These are phyloP conservation scores for Penicillium fuscoglaucum DNA, from an alignment of 2,329 filamentous ascomycete genomes.

Conservation along the genomic window DNA sequence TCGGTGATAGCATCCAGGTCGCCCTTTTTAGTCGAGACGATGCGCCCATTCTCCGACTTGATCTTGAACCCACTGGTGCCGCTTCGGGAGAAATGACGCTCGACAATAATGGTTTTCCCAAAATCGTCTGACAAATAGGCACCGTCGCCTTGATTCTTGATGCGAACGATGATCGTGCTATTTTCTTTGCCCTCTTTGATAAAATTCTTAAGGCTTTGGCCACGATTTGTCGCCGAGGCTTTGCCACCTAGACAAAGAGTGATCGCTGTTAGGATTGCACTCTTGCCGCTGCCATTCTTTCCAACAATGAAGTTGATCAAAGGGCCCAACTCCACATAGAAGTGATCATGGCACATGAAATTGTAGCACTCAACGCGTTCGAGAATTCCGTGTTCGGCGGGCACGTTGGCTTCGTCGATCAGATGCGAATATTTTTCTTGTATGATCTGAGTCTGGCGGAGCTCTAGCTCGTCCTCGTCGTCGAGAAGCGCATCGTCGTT, in stretches of 20 bases:
- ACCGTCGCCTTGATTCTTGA: constrained; percentile 86
- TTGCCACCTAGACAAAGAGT: constrained; percentile 95
- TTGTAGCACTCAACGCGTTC: constrained; percentile 84
- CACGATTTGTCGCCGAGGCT: constrained; percentile 87
- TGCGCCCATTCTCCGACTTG: constrained; percentile 68
- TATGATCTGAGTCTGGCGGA: constrained; percentile 65
- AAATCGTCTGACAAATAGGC: constrained; percentile 82
- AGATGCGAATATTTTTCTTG: constrained; percentile 50
- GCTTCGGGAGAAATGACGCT: constrained; percentile 76
- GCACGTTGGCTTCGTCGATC: constrained; percentile 65
- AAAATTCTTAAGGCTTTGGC: constrained; percentile 82
- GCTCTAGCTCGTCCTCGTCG: constrained; percentile 50
- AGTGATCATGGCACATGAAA: constrained; percentile 91
- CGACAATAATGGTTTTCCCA: constrained; percentile 83
- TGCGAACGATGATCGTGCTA: constrained; percentile 72
- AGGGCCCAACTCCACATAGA: constrained; percentile 83
- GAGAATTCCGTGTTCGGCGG: constrained; percentile 82
- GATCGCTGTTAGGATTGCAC: constrained; percentile 87
- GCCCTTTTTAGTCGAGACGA: constrained; percentile 77
- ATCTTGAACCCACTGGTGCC: constrained; percentile 83
- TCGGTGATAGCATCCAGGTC: constrained; percentile 93
- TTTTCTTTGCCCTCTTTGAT: constrained; percentile 82
- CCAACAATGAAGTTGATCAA: constrained; percentile 98
- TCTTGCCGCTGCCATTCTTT: constrained; percentile 97
- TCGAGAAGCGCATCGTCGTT: constrained; percentile 26